phyloP scores from a whole-genome alignment of 2,329 filamentous ascomycete genomes.

The Conoideocrella luteorostrata region DNA sequence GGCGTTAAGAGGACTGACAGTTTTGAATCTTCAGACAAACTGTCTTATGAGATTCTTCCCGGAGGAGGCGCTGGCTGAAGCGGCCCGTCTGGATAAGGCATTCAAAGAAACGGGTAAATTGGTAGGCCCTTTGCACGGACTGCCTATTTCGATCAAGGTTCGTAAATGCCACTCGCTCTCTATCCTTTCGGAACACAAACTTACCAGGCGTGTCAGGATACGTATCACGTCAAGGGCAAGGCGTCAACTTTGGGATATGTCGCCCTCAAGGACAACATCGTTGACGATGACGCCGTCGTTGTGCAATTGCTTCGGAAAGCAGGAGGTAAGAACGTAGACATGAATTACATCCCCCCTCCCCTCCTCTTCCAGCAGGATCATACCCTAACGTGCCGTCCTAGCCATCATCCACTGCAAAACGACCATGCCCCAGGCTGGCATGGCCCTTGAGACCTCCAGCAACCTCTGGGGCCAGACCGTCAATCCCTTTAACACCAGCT shows the following conservation, averaged over 20 bases:
- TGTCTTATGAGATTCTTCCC: conserved; percentile 12
- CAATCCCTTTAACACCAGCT: conserved; percentile 54
- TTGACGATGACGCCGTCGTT: conserved; percentile 44
- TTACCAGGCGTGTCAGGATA: conserved; percentile 6
- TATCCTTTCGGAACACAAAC: neutral
- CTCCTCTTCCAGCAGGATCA: no score
- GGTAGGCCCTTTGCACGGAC: conserved; percentile 49
- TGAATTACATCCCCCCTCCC: no score
- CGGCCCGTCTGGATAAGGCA: conserved; percentile 5
- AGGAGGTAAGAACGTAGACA: conserved; percentile 29
- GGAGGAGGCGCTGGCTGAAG: conserved; percentile 9
- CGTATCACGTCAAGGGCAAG: conserved; percentile 38
- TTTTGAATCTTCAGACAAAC: conserved; percentile 5
- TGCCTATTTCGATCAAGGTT: conserved; percentile 38
- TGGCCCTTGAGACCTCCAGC: conserved; percentile 49
- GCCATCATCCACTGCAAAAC: conserved; percentile 64
- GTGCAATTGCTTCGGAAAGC: conserved; percentile 51
- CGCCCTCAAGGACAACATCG: conserved; percentile 43
- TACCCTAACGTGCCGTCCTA: no score
- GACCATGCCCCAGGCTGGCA: conserved; percentile 52
- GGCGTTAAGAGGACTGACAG: neutral
- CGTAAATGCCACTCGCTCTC: neutral
- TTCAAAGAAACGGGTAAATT: conserved; percentile 6
- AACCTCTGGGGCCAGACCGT: conserved; percentile 54
- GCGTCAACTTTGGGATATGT: conserved; percentile 51